These are phyloP conservation scores for Coniophora puteana DNA, from an alignment of 1,284 basidiomycete genomes.

Conservation along the genomic window DNA sequence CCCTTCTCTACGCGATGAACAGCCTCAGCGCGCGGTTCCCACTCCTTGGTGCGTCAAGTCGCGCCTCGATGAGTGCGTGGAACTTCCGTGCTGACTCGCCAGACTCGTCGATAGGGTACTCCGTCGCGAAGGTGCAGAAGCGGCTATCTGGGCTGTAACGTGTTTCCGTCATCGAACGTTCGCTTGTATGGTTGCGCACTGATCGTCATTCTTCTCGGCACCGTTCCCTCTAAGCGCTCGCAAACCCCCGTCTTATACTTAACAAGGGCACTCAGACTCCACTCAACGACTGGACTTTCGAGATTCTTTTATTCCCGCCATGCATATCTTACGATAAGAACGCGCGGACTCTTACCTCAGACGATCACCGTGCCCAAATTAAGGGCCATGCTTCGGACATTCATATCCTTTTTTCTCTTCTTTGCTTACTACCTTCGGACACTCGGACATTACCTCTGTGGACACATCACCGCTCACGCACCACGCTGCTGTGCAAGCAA, in stretches of 20 bases:
- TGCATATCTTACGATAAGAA: no score
- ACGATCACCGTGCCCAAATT: slow-evolving; percentile 3
- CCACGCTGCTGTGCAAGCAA: background rate
- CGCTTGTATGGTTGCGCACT: background rate
- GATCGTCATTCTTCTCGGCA: background rate
- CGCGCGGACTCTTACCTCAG: no score
- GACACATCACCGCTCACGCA: slow-evolving; percentile 1
- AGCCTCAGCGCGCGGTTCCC: slow-evolving; percentile 56
- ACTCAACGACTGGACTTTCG: no score
- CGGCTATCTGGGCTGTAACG: slow-evolving; percentile 37
- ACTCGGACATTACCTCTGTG: slow-evolving; percentile 7
- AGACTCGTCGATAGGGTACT: slow-evolving; percentile 29
- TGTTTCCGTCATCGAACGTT: no score
- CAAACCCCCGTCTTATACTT: no score
- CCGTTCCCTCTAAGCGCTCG: no score
- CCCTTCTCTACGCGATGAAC: slow-evolving; percentile 61
- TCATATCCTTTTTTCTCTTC: slow-evolving; percentile 7
- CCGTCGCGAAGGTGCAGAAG: slow-evolving; percentile 40
- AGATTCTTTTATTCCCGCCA: no score
- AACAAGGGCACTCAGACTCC: no score
- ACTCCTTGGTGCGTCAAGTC: slow-evolving; percentile 56
- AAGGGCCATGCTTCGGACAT: slow-evolving; percentile 1
- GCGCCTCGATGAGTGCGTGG: slow-evolving; percentile 15
- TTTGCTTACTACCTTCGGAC: background rate
- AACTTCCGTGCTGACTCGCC: background rate